Conservation (phyloP, 2,329 filamentous ascomycete genomes). For the Orbilia brochopaga region DNA sequence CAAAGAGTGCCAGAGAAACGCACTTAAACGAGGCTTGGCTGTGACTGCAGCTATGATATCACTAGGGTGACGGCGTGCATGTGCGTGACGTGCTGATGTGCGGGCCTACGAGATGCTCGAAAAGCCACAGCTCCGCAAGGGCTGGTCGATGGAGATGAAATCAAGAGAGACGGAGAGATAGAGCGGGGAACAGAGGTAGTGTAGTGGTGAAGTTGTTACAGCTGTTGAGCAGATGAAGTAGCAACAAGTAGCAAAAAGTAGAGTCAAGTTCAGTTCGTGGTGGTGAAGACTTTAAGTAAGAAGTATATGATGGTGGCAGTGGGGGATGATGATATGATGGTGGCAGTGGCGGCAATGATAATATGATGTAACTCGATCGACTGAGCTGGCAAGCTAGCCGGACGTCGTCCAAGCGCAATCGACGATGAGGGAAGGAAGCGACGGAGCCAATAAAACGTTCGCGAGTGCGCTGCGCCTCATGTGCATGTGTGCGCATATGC, state of each 20-base stretch:
- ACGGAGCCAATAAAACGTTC: no score
- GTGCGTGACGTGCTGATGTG: not conserved
- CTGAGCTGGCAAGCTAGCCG: not conserved
- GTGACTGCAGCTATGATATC: slow-evolving; percentile 1
- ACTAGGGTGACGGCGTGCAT: not conserved
- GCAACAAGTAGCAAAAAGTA: no score
- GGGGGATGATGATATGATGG: not conserved
- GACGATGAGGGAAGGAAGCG: no score
- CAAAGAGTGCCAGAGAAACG: not conserved
- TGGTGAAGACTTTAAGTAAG: not conserved
- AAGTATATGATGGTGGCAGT: not conserved
- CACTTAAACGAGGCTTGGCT: slow-evolving; percentile 5
- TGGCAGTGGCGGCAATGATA: not conserved
- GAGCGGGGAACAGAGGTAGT: not conserved
- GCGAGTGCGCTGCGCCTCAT: no score
- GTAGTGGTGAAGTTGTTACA: not conserved
- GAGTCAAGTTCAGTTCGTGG: slow-evolving; percentile 1
- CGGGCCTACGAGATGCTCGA: not conserved
- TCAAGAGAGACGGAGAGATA: not conserved
- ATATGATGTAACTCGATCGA: slow-evolving; percentile 5
- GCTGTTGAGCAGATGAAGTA: not conserved
- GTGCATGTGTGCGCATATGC: no score
- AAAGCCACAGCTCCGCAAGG: no score
- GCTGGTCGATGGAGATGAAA: not conserved
- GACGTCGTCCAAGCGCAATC: not conserved